phyloP scores from a whole-genome alignment of 139 green algal species.

The Edaphochlamys debaryana region DNA sequence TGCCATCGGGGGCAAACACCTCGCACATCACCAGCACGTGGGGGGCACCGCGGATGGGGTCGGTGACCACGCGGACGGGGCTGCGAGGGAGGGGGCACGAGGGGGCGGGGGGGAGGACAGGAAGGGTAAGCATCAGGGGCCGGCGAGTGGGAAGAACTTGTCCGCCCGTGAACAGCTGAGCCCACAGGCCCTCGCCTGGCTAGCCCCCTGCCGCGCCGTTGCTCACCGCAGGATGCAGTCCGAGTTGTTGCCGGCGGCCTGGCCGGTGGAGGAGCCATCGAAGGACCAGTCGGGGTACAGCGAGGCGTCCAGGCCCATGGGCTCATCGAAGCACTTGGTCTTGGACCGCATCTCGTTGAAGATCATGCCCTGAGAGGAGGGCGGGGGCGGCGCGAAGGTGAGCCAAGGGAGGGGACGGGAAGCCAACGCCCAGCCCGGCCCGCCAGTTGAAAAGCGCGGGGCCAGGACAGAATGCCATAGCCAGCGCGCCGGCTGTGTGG shows the following conservation, averaged over 20 bases:
- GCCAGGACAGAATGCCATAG: no score
- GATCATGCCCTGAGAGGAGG: slow-evolving; percentile 69
- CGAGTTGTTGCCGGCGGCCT: slow-evolving; percentile 91
- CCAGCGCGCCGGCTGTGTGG: no score
- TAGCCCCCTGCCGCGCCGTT: no score
- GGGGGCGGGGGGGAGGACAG: no score
- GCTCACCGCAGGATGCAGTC: slow-evolving; percentile 87
- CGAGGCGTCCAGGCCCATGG: slow-evolving; percentile 70
- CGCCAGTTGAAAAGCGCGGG: no score
- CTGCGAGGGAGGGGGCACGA: slow-evolving; percentile 28
- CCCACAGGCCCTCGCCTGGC: no score
- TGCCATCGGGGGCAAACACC: slow-evolving; percentile 78
- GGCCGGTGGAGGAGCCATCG: slow-evolving; percentile 85
- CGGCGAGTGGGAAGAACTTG: no score
- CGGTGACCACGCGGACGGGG: slow-evolving; percentile 80
- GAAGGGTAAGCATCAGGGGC: no score
- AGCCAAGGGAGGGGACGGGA: no score
- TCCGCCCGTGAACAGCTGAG: no score
- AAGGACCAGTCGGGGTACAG: slow-evolving; percentile 92
- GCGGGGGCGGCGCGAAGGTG: no score
- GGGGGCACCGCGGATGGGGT: slow-evolving; percentile 92
- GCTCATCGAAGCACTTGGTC: slow-evolving; percentile 89
- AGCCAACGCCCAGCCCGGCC: no score
- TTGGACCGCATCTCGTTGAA: slow-evolving; percentile 97
- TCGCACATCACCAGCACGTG: slow-evolving; percentile 94